Evolutionary conservation across 352 stramenopile genomes (phyloP).

Genomic region (Thraustochytrium striatum): DNA sequence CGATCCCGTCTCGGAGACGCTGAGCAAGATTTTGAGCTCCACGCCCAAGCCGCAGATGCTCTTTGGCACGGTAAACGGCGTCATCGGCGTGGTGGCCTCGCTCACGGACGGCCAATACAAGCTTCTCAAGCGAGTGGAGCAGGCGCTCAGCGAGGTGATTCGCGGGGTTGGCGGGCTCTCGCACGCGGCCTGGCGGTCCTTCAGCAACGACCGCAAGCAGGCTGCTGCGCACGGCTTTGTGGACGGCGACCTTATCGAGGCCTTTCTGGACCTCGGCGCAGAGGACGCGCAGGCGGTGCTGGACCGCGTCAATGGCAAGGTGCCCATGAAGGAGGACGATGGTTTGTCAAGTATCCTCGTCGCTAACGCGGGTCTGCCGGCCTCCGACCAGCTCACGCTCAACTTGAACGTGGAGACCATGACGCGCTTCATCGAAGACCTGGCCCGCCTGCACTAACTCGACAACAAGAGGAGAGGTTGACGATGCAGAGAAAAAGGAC

Average conservation of each 20-base stretch:
- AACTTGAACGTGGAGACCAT: constrained; percentile 30
- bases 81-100: constrained; percentile 84
- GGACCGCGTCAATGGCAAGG: constrained; percentile 79
- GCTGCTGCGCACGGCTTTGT: constrained; percentile 76
- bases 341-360: background rate
- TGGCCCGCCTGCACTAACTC: constrained; percentile 36
- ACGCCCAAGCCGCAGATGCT: constrained; percentile 67
- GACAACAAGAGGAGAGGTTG: background rate
- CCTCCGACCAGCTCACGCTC: constrained; percentile 10
- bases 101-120: constrained; percentile 81
- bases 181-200: constrained; percentile 85
- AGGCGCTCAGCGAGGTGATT: constrained; percentile 77
- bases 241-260: constrained; percentile 90
- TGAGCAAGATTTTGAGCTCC: constrained; percentile 17
- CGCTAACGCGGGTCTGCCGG: background rate
- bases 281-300: constrained; percentile 81
- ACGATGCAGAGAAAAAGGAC: background rate
- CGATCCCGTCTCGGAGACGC: constrained; percentile 13
- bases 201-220: constrained; percentile 68
- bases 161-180: constrained; percentile 83
- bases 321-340: constrained; percentile 13
- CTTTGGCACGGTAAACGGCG: constrained; percentile 92
- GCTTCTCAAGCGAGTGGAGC: constrained; percentile 82
- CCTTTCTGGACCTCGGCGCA: constrained; percentile 85
- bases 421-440: constrained; percentile 36